phyloP scores from a whole-genome alignment of 176 grass and related monocot genomes.

The Triticum timopheevii region DNA sequence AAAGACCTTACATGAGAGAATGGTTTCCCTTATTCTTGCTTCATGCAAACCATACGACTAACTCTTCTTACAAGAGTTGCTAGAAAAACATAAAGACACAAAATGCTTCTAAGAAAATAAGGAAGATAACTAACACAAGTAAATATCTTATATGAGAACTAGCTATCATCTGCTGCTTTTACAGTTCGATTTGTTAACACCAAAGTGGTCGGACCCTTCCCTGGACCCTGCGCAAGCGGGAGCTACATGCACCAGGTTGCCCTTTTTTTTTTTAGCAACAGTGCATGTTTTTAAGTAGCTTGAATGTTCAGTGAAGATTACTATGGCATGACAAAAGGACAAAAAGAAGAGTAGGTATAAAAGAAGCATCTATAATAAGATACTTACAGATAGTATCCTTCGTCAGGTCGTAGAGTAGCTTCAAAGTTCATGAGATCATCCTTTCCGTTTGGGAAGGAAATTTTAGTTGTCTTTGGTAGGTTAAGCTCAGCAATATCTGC shows the following conservation, averaged over 20 bases:
- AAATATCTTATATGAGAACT: background rate
- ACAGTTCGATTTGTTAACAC: too few relatives aligned
- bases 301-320: background rate
- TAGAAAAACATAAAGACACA: background rate
- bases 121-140: background rate
- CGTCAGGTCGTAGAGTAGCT: constrained; percentile 55
- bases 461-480: constrained; percentile 57
- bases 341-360: background rate
- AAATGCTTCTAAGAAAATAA: background rate
- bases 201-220: too few relatives aligned
- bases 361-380: background rate
- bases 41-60: background rate
- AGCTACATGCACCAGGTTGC: too few relatives aligned
- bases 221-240: too few relatives aligned
- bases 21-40: background rate
- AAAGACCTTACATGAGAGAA: background rate
- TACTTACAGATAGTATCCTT: constrained; percentile 74
- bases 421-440: constrained; percentile 83
- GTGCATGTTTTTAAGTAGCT: background rate
- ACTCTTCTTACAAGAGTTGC: background rate
- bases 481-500: constrained; percentile 77
- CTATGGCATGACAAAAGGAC: background rate
- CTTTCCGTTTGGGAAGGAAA: constrained; percentile 72
- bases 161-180: background rate
- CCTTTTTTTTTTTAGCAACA: too few relatives aligned